Evolutionary conservation across 129 eudicot genomes (phyloP).

Genomic region (Flaveria robusta): DNA sequence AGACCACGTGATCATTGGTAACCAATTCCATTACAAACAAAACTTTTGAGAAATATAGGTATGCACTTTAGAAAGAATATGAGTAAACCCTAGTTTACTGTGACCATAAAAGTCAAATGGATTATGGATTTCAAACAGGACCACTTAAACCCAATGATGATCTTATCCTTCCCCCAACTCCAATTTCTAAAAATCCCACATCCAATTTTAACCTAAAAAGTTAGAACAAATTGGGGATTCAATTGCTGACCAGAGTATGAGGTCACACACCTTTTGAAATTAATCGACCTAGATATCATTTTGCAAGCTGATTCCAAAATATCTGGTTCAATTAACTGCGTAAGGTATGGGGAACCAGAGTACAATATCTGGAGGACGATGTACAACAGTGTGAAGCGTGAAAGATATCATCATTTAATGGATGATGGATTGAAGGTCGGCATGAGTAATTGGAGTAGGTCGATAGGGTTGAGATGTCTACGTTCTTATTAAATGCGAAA

Average conservation of each 20-base stretch:
- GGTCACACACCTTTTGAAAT: background rate
- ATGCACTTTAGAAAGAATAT: background rate
- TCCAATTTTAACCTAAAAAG: background rate
- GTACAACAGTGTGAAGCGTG: background rate
- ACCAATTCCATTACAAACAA: background rate
- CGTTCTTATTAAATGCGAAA: background rate
- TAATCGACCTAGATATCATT: background rate
- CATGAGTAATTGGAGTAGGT: background rate
- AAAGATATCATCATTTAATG: background rate
- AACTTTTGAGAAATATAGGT: background rate
- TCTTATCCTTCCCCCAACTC: background rate
- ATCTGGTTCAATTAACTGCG: background rate
- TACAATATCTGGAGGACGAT: background rate
- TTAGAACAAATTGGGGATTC: background rate
- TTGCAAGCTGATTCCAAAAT: background rate
- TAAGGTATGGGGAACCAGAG: background rate
- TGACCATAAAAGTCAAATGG: background rate
- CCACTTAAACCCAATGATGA: background rate
- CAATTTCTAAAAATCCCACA: background rate
- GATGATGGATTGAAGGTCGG: background rate
- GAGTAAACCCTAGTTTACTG: background rate
- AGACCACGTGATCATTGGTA: too few relatives aligned
- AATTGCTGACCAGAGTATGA: background rate
- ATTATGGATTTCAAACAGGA: background rate
- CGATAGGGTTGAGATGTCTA: background rate